Base-by-base conservation (phyloP, 176 grass and related monocot species). In the Avena eriantha region DNA sequence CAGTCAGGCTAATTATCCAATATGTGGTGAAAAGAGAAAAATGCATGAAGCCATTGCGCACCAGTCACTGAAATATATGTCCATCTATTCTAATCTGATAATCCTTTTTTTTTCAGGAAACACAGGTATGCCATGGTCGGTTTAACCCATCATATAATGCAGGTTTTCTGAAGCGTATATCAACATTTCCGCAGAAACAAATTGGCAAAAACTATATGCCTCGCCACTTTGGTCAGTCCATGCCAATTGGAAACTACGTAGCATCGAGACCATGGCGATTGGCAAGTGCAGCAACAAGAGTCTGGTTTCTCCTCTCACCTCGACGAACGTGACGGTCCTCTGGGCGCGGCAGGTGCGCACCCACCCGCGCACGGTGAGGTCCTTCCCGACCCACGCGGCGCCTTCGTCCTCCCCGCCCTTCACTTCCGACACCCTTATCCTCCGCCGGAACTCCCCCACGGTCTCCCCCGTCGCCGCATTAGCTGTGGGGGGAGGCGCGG, bases 311-410 rank as follows among this genome's bases (percentile, higher is more conserved):
- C 11, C n/a, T 89, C 78, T 66, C 64, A 98, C 96, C 96, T 98
- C 96, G 43, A 98, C 91, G 82, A 98, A 98, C 12, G 97, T 98
- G 84, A 98, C 92, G 22, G 90, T 93, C 84, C 94, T 98, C 84
- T 98, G 97, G 47, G 88, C 93, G 49, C 97, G 92, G 88, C 97
- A 98, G 73, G 97, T 98, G 64, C 97, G 92, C 45, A 96, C 90
- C 97, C 94, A 98, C 2, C 97, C 97, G 78, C 97, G 95, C 70
- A 96, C 75, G 55, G 81, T 53, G 50, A 98, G 89, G 45, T 83
- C 71, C 88, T 91, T 90, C 43, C 93, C 94, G 19, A 98, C 77
- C 92, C 92, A 91, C 10, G 81, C 82, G 35, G 87, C 21, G 24
- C 97, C 96, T 79, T 96, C 86, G 45, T 93, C 92, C 41, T 81